Evolutionary conservation across 441 rosid genomes (phyloP).

Genomic region (Syzygium malaccense): DNA sequence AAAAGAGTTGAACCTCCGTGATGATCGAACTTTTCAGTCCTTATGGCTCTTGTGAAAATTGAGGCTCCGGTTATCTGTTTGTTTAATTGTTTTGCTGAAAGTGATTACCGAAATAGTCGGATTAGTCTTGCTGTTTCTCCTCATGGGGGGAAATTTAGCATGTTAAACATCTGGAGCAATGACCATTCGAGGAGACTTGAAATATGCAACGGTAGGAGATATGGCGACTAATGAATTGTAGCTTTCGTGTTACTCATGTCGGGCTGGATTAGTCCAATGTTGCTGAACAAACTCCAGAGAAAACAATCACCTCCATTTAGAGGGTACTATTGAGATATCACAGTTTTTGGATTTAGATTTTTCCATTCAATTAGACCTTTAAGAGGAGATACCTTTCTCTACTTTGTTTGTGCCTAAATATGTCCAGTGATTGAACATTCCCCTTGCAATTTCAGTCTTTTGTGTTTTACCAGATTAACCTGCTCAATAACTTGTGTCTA

Average conservation of each 20-base stretch:
- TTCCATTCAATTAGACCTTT: background rate
- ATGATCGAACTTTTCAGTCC: background rate
- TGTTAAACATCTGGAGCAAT: background rate
- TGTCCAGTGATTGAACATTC: background rate
- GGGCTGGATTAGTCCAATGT: background rate
- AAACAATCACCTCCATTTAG: background rate
- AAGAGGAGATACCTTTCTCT: background rate
- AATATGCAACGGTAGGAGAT: background rate
- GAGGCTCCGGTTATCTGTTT: background rate
- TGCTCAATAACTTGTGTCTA: background rate
- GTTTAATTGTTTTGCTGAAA: background rate
- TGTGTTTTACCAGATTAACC: background rate
- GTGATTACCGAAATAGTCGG: background rate
- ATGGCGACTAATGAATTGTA: background rate
- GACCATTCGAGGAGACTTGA: background rate
- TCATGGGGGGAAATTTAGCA: background rate
- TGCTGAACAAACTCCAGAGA: background rate
- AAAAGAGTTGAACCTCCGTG: background rate
- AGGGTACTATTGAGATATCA: background rate
- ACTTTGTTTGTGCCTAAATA: background rate
- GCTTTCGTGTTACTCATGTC: background rate
- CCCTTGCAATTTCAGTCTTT: background rate
- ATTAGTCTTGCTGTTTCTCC: background rate
- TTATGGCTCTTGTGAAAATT: background rate
- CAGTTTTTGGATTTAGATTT: background rate